These are phyloP conservation scores for Penicillium italicum DNA, from an alignment of 2,329 filamentous ascomycete species.

Conservation along the genomic window DNA sequence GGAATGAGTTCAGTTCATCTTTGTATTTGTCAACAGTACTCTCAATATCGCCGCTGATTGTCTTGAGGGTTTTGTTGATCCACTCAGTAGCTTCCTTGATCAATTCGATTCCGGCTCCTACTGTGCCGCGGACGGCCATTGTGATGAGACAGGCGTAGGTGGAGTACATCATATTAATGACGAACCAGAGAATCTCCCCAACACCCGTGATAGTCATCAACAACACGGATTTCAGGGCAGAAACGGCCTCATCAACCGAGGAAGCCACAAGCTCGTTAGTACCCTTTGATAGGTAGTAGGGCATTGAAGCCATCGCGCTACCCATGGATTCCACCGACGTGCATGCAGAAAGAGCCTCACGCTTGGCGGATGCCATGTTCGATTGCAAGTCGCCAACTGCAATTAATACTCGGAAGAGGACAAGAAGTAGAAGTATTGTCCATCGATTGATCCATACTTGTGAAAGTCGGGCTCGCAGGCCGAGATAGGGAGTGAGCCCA, in stretches of 20 bases:
- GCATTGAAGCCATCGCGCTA: constrained; percentile 96
- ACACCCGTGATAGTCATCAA: constrained; percentile 76
- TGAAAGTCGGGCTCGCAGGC: constrained; percentile 80
- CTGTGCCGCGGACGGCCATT: constrained; percentile 72
- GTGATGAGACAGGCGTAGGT: constrained; percentile 90
- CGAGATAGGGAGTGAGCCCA: constrained; percentile 84
- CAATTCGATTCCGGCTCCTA: constrained; percentile 64
- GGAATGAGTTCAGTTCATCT: constrained; percentile 51
- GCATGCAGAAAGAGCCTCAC: constrained; percentile 82
- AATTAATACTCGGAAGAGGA: constrained; percentile 76
- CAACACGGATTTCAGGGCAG: constrained; percentile 74
- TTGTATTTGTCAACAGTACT: constrained; percentile 49
- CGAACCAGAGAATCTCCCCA: constrained; percentile 83
- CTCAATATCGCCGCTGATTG: constrained; percentile 47
- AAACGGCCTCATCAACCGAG: constrained; percentile 75
- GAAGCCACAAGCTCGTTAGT: constrained; percentile 81
- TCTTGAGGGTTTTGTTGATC: constrained; percentile 54
- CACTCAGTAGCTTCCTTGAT: constrained; percentile 59
- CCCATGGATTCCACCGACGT: constrained; percentile 88
- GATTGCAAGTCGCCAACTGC: constrained; percentile 68
- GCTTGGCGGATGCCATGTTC: constrained; percentile 71
- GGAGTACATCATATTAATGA: constrained; percentile 84
- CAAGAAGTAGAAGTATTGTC: constrained; percentile 83
- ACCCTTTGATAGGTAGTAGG: constrained; percentile 84
- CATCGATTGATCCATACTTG: constrained; percentile 98